Evolutionary conservation across 495 filamentous ascomycete genomes (phyloP).

Genomic region (Penicillium coprophilum): DNA sequence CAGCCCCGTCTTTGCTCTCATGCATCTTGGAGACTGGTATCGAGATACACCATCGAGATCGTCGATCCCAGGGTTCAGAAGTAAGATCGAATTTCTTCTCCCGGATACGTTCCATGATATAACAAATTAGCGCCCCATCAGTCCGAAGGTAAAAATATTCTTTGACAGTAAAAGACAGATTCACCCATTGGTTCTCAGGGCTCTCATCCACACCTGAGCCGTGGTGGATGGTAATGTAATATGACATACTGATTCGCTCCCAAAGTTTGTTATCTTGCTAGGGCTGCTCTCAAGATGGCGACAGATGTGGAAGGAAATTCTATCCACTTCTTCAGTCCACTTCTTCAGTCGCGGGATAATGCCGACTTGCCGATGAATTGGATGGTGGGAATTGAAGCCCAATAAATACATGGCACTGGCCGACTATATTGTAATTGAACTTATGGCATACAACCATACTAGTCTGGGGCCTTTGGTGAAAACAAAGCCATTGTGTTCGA

Average conservation of each 20-base stretch:
- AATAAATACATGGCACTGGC: not conserved
- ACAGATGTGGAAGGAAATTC: not conserved
- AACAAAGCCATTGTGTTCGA: not conserved
- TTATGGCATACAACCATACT: no score
- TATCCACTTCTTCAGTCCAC: not conserved
- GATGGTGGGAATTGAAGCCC: not conserved
- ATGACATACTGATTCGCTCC: not conserved
- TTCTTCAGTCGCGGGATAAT: not conserved
- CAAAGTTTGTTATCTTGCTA: not conserved
- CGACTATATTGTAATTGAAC: no score
- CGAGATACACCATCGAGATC: not conserved
- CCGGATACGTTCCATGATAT: constrained; percentile 1
- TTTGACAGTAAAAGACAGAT: not conserved
- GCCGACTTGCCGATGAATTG: not conserved
- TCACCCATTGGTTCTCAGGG: not conserved
- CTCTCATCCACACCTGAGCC: not conserved
- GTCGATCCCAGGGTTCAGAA: not conserved
- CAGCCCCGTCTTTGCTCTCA: not conserved
- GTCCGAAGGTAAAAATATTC: not conserved
- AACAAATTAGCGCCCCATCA: not conserved
- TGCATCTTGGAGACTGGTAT: not conserved
- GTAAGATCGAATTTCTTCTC: not conserved
- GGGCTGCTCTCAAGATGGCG: not conserved
- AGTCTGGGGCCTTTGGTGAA: not conserved
- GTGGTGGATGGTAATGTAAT: constrained; percentile 1